Conservation (phyloP, 169 alveolate genomes). For the Plasmodium sp. region DNA sequence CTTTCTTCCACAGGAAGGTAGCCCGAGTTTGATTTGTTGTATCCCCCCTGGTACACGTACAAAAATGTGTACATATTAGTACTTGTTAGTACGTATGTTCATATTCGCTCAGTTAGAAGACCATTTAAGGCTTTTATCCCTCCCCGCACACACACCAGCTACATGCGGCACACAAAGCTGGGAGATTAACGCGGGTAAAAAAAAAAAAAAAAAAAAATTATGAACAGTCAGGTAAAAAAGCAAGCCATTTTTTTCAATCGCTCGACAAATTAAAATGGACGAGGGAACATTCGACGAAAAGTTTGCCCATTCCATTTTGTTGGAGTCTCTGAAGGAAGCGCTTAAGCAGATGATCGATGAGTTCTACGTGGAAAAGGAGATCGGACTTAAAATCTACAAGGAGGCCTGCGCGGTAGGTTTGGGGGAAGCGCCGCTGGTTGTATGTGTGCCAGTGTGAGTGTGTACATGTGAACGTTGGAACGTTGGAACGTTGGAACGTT, state of each 20-base stretch:
- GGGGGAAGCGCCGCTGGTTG: neutral
- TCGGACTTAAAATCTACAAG: conserved; percentile 55
- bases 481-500: neutral
- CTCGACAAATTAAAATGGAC: conserved; percentile 22
- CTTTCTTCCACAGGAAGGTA: no score
- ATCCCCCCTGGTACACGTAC: no score
- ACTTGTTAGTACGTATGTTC: no score
- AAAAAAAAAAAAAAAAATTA: conserved; percentile 3
- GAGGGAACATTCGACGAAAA: conserved; percentile 53
- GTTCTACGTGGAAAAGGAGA: conserved; percentile 59
- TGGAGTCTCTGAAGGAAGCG: conserved; percentile 70
- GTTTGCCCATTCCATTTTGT: conserved; percentile 39
- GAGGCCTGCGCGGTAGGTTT: conserved; percentile 61
- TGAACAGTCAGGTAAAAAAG: conserved; percentile 10
- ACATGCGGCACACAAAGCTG: no score
- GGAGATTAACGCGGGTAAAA: neutral
- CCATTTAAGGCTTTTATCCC: no score
- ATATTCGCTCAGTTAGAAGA: no score
- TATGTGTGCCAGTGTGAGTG: neutral
- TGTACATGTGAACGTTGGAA: neutral
- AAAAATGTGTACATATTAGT: no score
- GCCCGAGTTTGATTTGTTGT: no score
- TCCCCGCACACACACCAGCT: no score
- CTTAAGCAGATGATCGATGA: conserved; percentile 72
- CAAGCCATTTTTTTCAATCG: neutral